Conservation (phyloP, 352 stramenopile genomes). For the Thalassiosira gravida region DNA sequence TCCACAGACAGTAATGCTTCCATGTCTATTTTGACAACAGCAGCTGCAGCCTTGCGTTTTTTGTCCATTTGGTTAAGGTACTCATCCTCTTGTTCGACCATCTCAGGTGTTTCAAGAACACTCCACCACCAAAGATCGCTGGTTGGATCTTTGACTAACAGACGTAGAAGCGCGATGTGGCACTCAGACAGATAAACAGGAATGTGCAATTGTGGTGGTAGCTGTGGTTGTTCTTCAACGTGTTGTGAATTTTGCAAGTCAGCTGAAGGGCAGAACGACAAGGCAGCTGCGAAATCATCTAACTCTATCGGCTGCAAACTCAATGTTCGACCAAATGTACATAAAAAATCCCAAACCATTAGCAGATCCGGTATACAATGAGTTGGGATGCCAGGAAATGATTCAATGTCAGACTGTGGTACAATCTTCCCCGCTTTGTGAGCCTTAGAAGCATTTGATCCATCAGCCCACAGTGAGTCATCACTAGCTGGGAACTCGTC, state of each 20-base stretch:
- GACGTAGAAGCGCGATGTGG: conserved; percentile 76
- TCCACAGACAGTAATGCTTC: conserved; percentile 67
- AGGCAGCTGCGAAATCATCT: conserved; percentile 79
- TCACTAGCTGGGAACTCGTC: conserved; percentile 57
- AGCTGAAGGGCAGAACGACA: conserved; percentile 62
- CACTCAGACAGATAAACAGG: conserved; percentile 80
- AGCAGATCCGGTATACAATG: conserved; percentile 81
- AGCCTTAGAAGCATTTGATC: conserved; percentile 38
- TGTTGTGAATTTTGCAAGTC: conserved; percentile 5
- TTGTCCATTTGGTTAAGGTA: conserved; percentile 43
- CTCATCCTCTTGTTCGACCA: conserved; percentile 62
- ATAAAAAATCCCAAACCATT: conserved; percentile 85
- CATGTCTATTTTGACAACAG: conserved; percentile 81
- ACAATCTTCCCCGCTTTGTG: conserved; percentile 36
- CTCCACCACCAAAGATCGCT: conserved; percentile 86
- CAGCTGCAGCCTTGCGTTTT: conserved; percentile 38
- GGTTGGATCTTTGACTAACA: conserved; percentile 71
- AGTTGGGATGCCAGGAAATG: conserved; percentile 70
- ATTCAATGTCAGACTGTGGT: conserved; percentile 66
- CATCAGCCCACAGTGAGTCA: conserved; percentile 29
- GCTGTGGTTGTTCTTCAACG: conserved; percentile 36
- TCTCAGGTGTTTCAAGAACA: conserved; percentile 78
- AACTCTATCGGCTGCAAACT: conserved; percentile 75
- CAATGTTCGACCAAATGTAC: conserved; percentile 75
- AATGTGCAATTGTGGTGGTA: conserved; percentile 46